phyloP scores from a whole-genome alignment of 768 basidiomycete species.

The Russula abietina region DNA sequence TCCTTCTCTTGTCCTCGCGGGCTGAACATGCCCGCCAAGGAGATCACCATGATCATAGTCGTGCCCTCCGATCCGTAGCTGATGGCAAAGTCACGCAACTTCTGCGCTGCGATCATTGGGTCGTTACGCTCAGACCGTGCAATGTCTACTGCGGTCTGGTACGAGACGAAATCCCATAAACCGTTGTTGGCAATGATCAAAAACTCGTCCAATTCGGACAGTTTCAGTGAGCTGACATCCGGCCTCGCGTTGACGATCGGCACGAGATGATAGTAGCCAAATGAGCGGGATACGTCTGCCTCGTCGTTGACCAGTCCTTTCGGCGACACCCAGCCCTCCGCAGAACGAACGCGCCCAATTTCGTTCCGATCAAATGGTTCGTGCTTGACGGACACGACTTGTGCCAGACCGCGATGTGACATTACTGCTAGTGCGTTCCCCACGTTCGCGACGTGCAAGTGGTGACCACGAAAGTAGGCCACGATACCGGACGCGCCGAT shows the following conservation, averaged over 20 bases:
- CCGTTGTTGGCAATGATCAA: constrained; percentile 92
- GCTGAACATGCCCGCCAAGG: constrained; percentile 68
- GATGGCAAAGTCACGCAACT: constrained; percentile 92
- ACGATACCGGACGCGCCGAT: constrained; percentile 81
- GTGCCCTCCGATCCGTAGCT: constrained; percentile 92
- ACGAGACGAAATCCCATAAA: constrained; percentile 89
- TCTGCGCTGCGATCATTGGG: constrained; percentile 91
- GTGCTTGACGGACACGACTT: constrained; percentile 72
- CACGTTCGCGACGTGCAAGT: constrained; percentile 82
- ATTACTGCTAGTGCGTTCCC: constrained; percentile 87
- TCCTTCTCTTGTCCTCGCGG: constrained; percentile 43
- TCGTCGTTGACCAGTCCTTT: constrained; percentile 89
- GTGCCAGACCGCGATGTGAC: constrained; percentile 67
- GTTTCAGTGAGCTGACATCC: constrained; percentile 58
- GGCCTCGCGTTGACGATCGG: constrained; percentile 90
- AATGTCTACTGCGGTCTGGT: constrained; percentile 95
- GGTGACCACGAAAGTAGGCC: constrained; percentile 74
- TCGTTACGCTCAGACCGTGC: constrained; percentile 66
- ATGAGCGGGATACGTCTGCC: constrained; percentile 84
- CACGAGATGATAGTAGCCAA: constrained; percentile 86
- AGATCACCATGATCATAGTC: constrained; percentile 97
- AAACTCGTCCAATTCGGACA: constrained; percentile 88
- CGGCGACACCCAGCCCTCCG: constrained; percentile 93
- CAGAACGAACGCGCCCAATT: constrained; percentile 77
- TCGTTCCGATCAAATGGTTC: constrained; percentile 86